phyloP scores from a whole-genome alignment of 345 rosid species.

The Ricinus communis region DNA sequence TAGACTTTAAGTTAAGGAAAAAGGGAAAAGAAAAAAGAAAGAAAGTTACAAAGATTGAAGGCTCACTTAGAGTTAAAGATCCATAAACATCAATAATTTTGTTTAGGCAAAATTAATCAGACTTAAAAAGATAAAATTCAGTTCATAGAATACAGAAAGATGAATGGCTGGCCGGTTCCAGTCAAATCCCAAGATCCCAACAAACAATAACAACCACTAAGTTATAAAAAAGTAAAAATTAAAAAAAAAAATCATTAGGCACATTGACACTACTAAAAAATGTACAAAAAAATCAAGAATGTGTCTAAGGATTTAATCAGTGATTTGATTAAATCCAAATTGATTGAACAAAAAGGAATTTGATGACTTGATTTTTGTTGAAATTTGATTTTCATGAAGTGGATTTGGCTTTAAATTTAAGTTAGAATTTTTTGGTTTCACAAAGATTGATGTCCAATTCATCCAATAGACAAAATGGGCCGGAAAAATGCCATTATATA shows the following conservation, averaged over 20 bases:
- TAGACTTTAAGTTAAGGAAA: not conserved
- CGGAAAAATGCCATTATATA: constrained; percentile 9
- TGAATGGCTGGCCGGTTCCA: not conserved
- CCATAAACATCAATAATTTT: no score
- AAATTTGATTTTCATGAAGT: not conserved
- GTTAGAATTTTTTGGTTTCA: not conserved
- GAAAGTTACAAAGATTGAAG: no score
- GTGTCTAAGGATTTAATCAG: not conserved
- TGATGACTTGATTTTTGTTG: not conserved
- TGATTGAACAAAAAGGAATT: no score
- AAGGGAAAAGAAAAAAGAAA: not conserved
- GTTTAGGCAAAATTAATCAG: no score
- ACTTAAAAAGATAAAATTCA: not conserved
- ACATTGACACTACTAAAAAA: no score
- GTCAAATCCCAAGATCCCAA: not conserved
- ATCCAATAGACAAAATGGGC: constrained; percentile 13
- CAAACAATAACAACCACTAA: not conserved
- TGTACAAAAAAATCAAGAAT: not conserved
- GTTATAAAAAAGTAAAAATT: not conserved
- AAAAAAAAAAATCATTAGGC: not conserved
- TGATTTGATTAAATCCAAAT: no score
- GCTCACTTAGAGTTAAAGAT: no score
- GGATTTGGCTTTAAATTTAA: not conserved
- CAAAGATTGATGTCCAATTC: not conserved
- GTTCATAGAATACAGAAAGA: not conserved